Base-by-base conservation (phyloP, 805 yeast species). In the Metschnikowia gruessii region DNA sequence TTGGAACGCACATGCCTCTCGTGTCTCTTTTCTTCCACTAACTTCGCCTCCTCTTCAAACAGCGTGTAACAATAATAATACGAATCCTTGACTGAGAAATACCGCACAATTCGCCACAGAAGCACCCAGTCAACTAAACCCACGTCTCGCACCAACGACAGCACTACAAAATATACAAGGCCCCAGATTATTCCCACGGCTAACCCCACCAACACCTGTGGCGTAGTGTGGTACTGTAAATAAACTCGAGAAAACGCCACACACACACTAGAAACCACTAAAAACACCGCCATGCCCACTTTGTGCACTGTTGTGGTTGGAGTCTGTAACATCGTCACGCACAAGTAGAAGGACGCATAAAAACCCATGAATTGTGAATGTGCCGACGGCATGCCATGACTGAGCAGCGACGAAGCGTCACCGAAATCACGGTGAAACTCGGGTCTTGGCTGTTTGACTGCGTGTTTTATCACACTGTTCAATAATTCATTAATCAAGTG, bases 331-430 rank as follows among this genome's bases (percentile, higher is more conserved):
- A 52, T 62, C 54, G 63, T 65, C 45, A 47, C 76, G 48, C 85
- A 71, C 2, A 73, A 55, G 50, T 75, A 68, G 60, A 82, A 86
- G 7, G 76, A 69, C n/a, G 80, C 76, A 52, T 85, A 82, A 61
- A 82, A 94, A 2, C 96, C 95, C 90, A 92, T 86, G 64, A 91
- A 94, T 67, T 92, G 99, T 0, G 96, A 82, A 65, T 92, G 99
- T 1, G 99, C 97, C 43, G 91, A 82, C 0, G 99, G 99, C 97
- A 92, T 92, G 0, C 99, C 99, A 62, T 84, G 90, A 0, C 85
- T 82, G 52, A 85, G 74, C 48, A 80, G 64, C 37, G 61, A 61
- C 21, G 69, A 74, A 21, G 56, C 80, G 5, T 40, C 34, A n/a
- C 76, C 77, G 44, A 72, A 72, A 34, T 66, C 69, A 45, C 64